Percentiles rank a stretch among this genome's conserved stretches.
Conservation (phyloP, 225 moss, liverwort and hornwort species). For the Bryoerythrophyllum caledonicum region DNA sequence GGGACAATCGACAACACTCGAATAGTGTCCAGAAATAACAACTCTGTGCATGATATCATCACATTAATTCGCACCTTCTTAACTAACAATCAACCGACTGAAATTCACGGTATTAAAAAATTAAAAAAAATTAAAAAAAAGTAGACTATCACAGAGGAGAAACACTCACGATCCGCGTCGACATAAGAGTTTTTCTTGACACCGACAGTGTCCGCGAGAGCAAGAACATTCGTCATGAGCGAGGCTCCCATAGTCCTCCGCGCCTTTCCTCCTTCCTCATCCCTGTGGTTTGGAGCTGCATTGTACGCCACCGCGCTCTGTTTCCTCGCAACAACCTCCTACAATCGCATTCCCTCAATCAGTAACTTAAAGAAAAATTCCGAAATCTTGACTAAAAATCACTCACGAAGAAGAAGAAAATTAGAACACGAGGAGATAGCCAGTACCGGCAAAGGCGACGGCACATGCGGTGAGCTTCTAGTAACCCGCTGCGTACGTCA, state of each 20-base stretch:
- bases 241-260: constrained; percentile 56
- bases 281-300: constrained; percentile 39
- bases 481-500: constrained; percentile 54
- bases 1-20: constrained; percentile 52
- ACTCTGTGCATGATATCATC: constrained; percentile 43
- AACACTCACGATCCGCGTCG: constrained; percentile 56
- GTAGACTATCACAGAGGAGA: neutral
- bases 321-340: constrained; percentile 28
- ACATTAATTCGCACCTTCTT: constrained; percentile 3
- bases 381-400: neutral
- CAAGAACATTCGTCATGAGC: constrained; percentile 53
- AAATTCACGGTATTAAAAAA: neutral
- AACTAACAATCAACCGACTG: neutral
- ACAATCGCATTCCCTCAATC: constrained; percentile 12
- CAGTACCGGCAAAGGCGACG: constrained; percentile 39
- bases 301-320: constrained; percentile 29
- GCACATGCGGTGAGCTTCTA: constrained; percentile 31
- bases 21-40: constrained; percentile 58
- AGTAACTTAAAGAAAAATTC: constrained; percentile 9
- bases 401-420: neutral
- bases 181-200: constrained; percentile 45
- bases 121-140: neutral
- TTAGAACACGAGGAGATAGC: neutral
- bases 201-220: constrained; percentile 57
- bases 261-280: constrained; percentile 59